Evolutionary conservation across 1,284 basidiomycete species (phyloP).

Genomic region (Schizopora paradoxa): DNA sequence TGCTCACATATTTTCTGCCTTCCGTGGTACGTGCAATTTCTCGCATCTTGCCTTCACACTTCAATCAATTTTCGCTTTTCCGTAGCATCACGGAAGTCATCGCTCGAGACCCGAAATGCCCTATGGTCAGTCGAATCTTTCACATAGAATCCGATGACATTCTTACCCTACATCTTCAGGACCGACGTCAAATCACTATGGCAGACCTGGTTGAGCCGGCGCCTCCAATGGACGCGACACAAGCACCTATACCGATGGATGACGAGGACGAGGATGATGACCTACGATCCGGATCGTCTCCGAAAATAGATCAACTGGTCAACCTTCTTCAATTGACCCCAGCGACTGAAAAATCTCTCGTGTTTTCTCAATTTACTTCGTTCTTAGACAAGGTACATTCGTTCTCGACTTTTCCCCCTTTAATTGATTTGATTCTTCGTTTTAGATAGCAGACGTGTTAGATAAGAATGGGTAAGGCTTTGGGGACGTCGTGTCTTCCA

Average conservation of each 20-base stretch:
- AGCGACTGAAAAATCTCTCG: constrained; percentile 67
- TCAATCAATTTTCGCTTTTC: constrained; percentile 3
- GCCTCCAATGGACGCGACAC: constrained; percentile 60
- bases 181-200: constrained; percentile 61
- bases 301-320: constrained; percentile 78
- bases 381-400: constrained; percentile 68
- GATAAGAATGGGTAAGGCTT: constrained; percentile 52
- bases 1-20: constrained; percentile 78
- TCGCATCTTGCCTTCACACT: constrained; percentile 1
- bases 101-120: constrained; percentile 64
- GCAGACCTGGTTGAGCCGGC: constrained; percentile 65
- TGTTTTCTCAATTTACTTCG: constrained; percentile 83
- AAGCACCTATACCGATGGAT: constrained; percentile 38
- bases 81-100: constrained; percentile 64
- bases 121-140: constrained; percentile 50
- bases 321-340: constrained; percentile 68
- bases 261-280: constrained; percentile 42
- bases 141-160: background rate
- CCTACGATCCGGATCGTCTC: constrained; percentile 55
- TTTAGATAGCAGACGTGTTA: constrained; percentile 66
- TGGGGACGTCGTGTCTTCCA: constrained; percentile 17
- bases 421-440: constrained; percentile 10
- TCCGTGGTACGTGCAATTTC: constrained; percentile 45
- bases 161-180: constrained; percentile 36
- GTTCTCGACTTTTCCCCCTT: background rate